phyloP scores from a whole-genome alignment of 169 alveolate species.

The Plasmodium knowlesi region DNA sequence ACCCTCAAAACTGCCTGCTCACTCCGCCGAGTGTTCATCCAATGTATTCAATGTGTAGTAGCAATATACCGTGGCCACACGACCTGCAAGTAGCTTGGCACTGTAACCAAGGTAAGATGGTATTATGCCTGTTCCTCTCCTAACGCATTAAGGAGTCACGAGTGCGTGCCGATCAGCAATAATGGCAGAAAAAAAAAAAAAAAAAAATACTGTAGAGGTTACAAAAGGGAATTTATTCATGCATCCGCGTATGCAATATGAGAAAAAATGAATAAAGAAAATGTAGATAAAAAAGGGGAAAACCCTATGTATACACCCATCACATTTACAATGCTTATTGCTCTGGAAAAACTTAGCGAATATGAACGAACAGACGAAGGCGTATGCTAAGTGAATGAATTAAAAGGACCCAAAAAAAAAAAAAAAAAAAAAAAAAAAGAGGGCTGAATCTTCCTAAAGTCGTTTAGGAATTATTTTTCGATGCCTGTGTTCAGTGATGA shows the following conservation, averaged over 20 bases:
- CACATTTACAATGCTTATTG: background rate
- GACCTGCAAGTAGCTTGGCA: background rate
- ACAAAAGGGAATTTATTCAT: background rate
- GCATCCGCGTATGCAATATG: background rate
- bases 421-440: background rate
- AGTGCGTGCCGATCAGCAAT: background rate
- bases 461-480: background rate
- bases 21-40: background rate
- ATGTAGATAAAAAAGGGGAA: background rate
- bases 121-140: background rate
- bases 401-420: background rate
- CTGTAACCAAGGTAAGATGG: background rate
- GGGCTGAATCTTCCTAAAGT: background rate
- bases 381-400: background rate
- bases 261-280: background rate
- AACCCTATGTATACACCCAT: background rate
- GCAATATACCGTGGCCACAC: background rate
- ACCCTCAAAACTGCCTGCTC: background rate
- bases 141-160: background rate
- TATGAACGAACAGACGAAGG: background rate
- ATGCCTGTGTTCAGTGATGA: background rate
- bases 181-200: background rate
- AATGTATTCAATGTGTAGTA: background rate
- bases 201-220: background rate
- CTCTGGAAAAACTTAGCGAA: background rate